These are phyloP conservation scores for Cucumis variabilis DNA, from an alignment of 331 rosid genomes.

Conservation along the genomic window DNA sequence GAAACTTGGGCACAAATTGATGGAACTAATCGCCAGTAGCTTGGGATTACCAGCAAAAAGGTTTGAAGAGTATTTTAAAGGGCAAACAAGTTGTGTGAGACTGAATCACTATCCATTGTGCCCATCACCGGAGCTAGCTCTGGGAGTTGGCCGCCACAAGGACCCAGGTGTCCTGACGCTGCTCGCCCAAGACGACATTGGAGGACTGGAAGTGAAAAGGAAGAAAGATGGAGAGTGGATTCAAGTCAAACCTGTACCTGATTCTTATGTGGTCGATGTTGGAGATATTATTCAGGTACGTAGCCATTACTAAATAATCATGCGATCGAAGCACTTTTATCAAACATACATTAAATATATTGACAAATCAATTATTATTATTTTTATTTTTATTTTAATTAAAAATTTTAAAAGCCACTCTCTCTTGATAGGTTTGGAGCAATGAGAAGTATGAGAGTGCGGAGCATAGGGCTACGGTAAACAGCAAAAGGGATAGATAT, in stretches of 20 bases:
- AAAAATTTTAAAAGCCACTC: too few relatives aligned
- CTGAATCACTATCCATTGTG: constrained; percentile 77
- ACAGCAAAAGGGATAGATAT: constrained; percentile 55
- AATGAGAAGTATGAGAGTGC: constrained; percentile 67
- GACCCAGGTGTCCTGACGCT: constrained; percentile 72
- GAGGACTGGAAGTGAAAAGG: constrained; percentile 68
- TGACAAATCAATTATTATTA: too few relatives aligned
- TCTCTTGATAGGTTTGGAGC: constrained; percentile 61
- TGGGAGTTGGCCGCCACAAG: constrained; percentile 78
- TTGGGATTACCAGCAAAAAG: constrained; percentile 59
- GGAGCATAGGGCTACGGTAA: constrained; percentile 69
- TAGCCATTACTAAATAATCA: too few relatives aligned
- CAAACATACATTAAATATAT: too few relatives aligned
- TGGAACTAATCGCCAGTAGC: constrained; percentile 69
- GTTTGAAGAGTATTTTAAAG: constrained; percentile 55
- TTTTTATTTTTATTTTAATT: too few relatives aligned
- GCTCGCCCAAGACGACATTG: constrained; percentile 77
- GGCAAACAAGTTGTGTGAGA: constrained; percentile 54
- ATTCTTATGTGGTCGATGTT: constrained; percentile 62
- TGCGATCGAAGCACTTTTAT: too few relatives aligned
- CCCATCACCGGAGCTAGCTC: constrained; percentile 62
- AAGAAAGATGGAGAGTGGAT: constrained; percentile 69
- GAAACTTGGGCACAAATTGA: constrained; percentile 56
- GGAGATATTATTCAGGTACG: constrained; percentile 63
- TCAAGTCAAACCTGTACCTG: constrained; percentile 56